Percentiles rank a stretch among this genome's conserved stretches.
Evolutionary conservation across 139 green algal genomes (phyloP).

Genomic region (Desmodesmus armatus): DNA sequence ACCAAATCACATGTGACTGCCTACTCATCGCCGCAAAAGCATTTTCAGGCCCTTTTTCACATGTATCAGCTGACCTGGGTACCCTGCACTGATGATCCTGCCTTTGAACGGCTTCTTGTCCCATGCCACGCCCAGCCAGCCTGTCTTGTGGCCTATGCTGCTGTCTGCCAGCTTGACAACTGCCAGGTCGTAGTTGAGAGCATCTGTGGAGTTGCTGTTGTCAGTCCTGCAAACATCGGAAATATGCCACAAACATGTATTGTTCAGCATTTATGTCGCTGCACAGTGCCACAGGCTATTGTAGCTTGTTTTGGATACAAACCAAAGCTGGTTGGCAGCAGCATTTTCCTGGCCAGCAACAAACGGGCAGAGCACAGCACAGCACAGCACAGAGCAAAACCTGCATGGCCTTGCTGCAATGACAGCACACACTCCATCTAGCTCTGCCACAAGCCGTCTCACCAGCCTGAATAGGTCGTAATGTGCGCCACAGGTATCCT

Average conservation of each 20-base stretch:
- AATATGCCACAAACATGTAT: no score
- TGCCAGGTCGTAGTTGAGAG: conserved; percentile 6
- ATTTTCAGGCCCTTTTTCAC: background rate
- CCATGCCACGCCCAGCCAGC: conserved; percentile 6
- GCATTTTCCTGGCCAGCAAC: no score
- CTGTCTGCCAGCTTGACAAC: background rate
- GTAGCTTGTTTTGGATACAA: no score
- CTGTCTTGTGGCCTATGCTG: background rate
- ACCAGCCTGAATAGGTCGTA: background rate
- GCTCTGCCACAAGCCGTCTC: background rate
- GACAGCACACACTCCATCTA: background rate
- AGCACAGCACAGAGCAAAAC: no score
- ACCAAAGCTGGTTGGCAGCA: no score
- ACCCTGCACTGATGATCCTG: background rate
- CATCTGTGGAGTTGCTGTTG: conserved; percentile 5
- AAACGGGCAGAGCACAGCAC: no score
- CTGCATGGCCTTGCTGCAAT: background rate
- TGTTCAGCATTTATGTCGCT: no score
- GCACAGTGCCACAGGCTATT: no score
- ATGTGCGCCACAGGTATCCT: background rate
- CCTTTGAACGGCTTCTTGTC: background rate
- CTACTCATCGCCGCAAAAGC: background rate
- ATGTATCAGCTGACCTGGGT: background rate
- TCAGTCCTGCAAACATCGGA: no score
- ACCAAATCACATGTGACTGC: background rate